Percentiles rank a stretch among this genome's conserved stretches.
Conservation (phyloP, 2,329 filamentous ascomycete genomes). For the Cladophialophora psammophila region DNA sequence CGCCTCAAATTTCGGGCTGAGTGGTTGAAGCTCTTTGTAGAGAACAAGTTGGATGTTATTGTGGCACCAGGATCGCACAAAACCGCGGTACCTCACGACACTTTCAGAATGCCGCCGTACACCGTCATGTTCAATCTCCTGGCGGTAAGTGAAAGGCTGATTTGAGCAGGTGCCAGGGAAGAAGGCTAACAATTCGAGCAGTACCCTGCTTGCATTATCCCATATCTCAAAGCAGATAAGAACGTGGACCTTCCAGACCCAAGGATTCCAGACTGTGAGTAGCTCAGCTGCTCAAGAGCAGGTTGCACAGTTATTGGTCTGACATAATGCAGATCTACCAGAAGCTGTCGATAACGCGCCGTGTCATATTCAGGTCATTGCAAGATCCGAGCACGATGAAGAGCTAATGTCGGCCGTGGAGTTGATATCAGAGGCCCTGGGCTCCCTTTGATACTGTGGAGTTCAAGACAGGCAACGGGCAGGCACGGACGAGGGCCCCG, state of each 20-base stretch:
- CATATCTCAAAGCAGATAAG: slow-evolving; percentile 53
- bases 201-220: slow-evolving; percentile 61
- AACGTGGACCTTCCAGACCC: slow-evolving; percentile 46
- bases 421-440: slow-evolving; percentile 39
- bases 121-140: slow-evolving; percentile 67
- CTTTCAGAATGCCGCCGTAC: slow-evolving; percentile 48
- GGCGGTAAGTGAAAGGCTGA: slow-evolving; percentile 51
- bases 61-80: slow-evolving; percentile 68
- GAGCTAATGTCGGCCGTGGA: slow-evolving; percentile 43
- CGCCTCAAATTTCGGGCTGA: slow-evolving; percentile 25
- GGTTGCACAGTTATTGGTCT: slow-evolving; percentile 43
- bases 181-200: slow-evolving; percentile 37
- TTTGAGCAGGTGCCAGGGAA: slow-evolving; percentile 3
- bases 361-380: slow-evolving; percentile 42
- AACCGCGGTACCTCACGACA: slow-evolving; percentile 67
- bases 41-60: slow-evolving; percentile 63
- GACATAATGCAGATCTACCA: slow-evolving; percentile 46
- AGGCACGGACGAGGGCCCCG: not conserved
- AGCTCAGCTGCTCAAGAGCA: slow-evolving; percentile 35
- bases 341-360: slow-evolving; percentile 41
- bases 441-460: not conserved
- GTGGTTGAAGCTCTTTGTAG: slow-evolving; percentile 41
- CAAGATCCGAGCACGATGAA: slow-evolving; percentile 42
- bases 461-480: not conserved
- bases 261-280: slow-evolving; percentile 30